Evolutionary conservation across 352 stramenopile species (phyloP).

Genomic region (Globisporangium echinulatum): DNA sequence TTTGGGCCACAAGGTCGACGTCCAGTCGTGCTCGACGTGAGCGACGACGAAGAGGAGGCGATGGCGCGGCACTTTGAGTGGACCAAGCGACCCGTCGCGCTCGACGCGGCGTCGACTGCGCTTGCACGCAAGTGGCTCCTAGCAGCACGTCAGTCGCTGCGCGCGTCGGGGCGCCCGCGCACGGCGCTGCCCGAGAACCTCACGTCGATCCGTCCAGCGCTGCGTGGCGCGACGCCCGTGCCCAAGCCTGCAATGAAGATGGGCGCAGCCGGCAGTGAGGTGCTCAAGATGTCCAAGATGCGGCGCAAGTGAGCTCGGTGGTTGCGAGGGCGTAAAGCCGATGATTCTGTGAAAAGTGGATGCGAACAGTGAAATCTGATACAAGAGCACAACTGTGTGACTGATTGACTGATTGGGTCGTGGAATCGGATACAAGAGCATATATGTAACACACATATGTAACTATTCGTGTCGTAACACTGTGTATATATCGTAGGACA

Average conservation of each 20-base stretch:
- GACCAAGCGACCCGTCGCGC: slow-evolving; percentile 59
- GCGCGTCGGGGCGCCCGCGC: slow-evolving; percentile 30
- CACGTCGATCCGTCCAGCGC: slow-evolving; percentile 38
- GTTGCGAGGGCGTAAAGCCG: too few relatives aligned
- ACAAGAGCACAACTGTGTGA: too few relatives aligned
- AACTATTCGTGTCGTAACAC: too few relatives aligned
- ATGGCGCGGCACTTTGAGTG: slow-evolving; percentile 64
- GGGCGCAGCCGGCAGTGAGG: slow-evolving; percentile 54
- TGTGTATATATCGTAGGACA: too few relatives aligned
- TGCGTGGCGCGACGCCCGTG: slow-evolving; percentile 44
- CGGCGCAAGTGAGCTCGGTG: slow-evolving; percentile 36
- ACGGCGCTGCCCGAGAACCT: slow-evolving; percentile 43
- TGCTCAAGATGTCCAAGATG: slow-evolving; percentile 54
- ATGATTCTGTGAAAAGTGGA: too few relatives aligned
- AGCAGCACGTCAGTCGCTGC: slow-evolving; percentile 52
- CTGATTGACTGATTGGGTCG: too few relatives aligned
- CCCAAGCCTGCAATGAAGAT: slow-evolving; percentile 71
- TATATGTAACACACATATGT: too few relatives aligned
- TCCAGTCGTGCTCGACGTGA: slow-evolving; percentile 64
- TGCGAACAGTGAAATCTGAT: too few relatives aligned
- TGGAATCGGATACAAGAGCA: too few relatives aligned
- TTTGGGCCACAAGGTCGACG: slow-evolving; percentile 69
- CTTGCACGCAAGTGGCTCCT: slow-evolving; percentile 81
- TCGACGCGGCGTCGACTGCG: slow-evolving; percentile 77
- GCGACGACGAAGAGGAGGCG: slow-evolving; percentile 82